Evolutionary conservation across 2,329 filamentous ascomycete genomes (phyloP), one percentile per base, ranked within the genome.

Genomic region (Aspergillus sp.): DNA sequence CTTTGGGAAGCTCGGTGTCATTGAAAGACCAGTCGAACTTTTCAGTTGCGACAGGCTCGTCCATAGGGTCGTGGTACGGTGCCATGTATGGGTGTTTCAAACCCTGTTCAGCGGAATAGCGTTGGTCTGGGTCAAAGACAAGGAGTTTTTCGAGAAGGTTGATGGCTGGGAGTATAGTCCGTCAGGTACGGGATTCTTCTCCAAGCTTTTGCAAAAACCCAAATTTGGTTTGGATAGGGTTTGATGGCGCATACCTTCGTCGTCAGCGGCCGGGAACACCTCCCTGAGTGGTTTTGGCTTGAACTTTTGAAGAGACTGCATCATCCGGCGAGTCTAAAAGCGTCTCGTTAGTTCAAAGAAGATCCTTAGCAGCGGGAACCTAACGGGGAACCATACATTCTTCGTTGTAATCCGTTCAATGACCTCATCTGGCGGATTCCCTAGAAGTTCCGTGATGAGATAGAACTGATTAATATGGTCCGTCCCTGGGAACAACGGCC

Each of bases 1-100:
- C 95, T 50, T 97, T 93, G 1, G 95, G 93, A 57, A 98, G 83
- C 74, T 98, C 95, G 48, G 93, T 94, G 71, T 98, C 95, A 78
- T 98, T 98, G 82, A 99, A 99, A 57, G 93, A 97, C 95, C 95
- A 99, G 77, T 99, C 95, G 72, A 99, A 99, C 81, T 97, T 97
- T 83, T 97, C 93, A 63, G 97, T 92, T 23, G 95, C 92, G 17
- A 92, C 89, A 1, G 95, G 95, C 83, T 99, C 95, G 73, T 99
- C 95, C 48, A 91, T 95, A 7, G 95, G 93, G 75, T 99, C 95
- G 80, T 99, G 95, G 82, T 99, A 99, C 7, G 94, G 94, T 11
- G 92, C 87, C 54, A 99, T 90, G 78, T 98, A 99, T 69, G 94
- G 91, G 80, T 99, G 93, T 51, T 89, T 88, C 54, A 99, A 87